Evolutionary conservation across 2,329 filamentous ascomycete genomes (phyloP).

Genomic region (Ustulina deusta): DNA sequence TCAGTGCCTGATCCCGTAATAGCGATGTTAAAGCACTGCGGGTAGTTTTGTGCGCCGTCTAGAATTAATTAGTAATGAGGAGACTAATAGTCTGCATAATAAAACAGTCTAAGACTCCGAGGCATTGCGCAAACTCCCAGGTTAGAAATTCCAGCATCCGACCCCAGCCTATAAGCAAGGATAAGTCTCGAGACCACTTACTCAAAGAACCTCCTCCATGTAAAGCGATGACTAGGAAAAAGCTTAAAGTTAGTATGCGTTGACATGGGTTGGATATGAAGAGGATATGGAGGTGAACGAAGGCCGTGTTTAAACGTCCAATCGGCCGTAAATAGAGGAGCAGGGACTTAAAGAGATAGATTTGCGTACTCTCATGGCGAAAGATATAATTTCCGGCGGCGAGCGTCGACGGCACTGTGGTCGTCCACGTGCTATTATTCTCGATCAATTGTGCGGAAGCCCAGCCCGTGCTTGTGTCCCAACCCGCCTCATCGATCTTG

Average conservation of each 20-base stretch:
- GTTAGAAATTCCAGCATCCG: neutral
- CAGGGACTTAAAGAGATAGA: neutral
- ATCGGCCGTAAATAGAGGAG: neutral
- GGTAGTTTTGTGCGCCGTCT: slow-evolving; percentile 62
- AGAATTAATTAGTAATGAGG: slow-evolving; percentile 34
- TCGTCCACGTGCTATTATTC: slow-evolving; percentile 60
- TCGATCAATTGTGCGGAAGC: slow-evolving; percentile 56
- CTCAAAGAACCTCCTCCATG: slow-evolving; percentile 52
- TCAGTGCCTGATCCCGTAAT: slow-evolving; percentile 61
- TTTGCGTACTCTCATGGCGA: slow-evolving; percentile 56
- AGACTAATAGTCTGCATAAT: neutral
- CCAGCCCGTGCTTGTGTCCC: slow-evolving; percentile 49
- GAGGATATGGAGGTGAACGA: neutral
- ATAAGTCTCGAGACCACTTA: slow-evolving; percentile 1
- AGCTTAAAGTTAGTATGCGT: slow-evolving; percentile 6
- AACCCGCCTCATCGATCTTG: slow-evolving; percentile 48
- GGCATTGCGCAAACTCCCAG: neutral
- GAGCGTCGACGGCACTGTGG: slow-evolving; percentile 57
- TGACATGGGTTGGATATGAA: neutral
- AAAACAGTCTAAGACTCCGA: neutral
- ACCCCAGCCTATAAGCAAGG: neutral
- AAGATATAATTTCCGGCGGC: slow-evolving; percentile 62
- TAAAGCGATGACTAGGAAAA: slow-evolving; percentile 55
- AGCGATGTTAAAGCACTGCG: slow-evolving; percentile 67
- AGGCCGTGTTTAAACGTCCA: neutral